These are phyloP conservation scores for Lepiota subincarnata DNA, from an alignment of 768 basidiomycete genomes.

Conservation along the genomic window DNA sequence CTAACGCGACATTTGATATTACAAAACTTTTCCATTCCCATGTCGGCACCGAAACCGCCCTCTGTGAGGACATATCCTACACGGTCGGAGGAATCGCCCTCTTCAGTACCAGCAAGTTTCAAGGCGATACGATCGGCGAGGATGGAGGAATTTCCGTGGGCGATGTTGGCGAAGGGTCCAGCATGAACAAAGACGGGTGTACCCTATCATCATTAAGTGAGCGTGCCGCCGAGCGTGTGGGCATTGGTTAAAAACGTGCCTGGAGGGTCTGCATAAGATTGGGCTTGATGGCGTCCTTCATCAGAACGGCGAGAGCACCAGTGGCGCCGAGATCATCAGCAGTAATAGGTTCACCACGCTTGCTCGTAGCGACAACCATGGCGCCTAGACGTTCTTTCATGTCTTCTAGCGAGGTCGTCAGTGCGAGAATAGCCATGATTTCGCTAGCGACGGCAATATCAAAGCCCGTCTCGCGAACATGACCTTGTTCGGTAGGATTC, in stretches of 20 bases:
- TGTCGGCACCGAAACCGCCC: constrained; percentile 98
- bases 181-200: constrained; percentile 99
- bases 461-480: constrained; percentile 86
- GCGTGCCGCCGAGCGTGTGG: not conserved
- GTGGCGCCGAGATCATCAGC: constrained; percentile 95
- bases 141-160: constrained; percentile 97
- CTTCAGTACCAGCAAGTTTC: constrained; percentile 93
- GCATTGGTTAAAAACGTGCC: constrained; percentile 28
- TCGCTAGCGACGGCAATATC: constrained; percentile 98
- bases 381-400: constrained; percentile 90
- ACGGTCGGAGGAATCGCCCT: constrained; percentile 76
- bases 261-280: constrained; percentile 98
- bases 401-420: constrained; percentile 83
- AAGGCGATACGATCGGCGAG: constrained; percentile 96
- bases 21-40: constrained; percentile 99
- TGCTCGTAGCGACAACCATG: constrained; percentile 96
- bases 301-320: constrained; percentile 91
- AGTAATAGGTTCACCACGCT: constrained; percentile 86
- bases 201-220: constrained; percentile 43
- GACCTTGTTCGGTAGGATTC: constrained; percentile 83
- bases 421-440: constrained; percentile 95
- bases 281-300: constrained; percentile 99
- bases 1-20: constrained; percentile 98
- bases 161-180: constrained; percentile 98
- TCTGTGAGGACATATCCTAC: constrained; percentile 97